A percentile compares a stretch with the other conserved stretches of the same genome.
These are phyloP conservation scores for Colletotrichum costaricense DNA, from an alignment of 2,329 filamentous ascomycete genomes.

Conservation along the genomic window DNA sequence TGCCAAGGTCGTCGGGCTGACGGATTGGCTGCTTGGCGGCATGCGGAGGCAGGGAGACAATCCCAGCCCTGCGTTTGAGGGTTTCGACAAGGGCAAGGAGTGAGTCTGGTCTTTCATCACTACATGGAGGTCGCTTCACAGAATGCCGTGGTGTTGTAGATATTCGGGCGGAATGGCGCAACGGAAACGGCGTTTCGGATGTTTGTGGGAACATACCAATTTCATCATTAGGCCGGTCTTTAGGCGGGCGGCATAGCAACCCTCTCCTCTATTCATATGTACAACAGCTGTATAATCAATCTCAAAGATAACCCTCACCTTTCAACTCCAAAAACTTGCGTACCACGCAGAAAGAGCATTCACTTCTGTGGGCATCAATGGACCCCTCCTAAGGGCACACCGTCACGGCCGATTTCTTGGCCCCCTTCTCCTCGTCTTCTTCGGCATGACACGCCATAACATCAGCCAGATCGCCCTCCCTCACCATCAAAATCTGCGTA, in stretches of 20 bases:
- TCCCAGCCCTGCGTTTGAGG: constrained; percentile 39
- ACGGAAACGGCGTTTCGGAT: constrained; percentile 22
- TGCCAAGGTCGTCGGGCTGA: constrained; percentile 87
- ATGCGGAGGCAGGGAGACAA: constrained; percentile 57
- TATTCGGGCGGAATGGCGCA: not conserved
- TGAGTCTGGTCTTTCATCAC: not conserved
- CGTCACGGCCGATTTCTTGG: not conserved
- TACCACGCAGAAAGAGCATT: not conserved
- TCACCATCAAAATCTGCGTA: constrained; percentile 56
- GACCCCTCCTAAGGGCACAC: not conserved
- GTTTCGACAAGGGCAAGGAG: constrained; percentile 1
- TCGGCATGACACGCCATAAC: constrained; percentile 41
- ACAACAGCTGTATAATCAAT: constrained; percentile 23
- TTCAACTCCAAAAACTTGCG: not conserved
- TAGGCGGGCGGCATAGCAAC: constrained; percentile 21
- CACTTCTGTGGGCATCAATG: not conserved
- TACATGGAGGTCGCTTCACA: not conserved
- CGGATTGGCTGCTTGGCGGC: constrained; percentile 92
- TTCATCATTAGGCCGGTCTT: constrained; percentile 29
- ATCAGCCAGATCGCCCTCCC: constrained; percentile 53
- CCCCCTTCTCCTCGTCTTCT: constrained; percentile 5
- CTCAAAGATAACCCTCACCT: not conserved
- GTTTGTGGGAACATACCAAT: constrained; percentile 21
- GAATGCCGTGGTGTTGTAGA: not conserved
- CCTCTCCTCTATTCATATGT: constrained; percentile 26